Base-by-base conservation (phyloP, 768 basidiomycete genomes). In the Grammothele lineata region DNA sequence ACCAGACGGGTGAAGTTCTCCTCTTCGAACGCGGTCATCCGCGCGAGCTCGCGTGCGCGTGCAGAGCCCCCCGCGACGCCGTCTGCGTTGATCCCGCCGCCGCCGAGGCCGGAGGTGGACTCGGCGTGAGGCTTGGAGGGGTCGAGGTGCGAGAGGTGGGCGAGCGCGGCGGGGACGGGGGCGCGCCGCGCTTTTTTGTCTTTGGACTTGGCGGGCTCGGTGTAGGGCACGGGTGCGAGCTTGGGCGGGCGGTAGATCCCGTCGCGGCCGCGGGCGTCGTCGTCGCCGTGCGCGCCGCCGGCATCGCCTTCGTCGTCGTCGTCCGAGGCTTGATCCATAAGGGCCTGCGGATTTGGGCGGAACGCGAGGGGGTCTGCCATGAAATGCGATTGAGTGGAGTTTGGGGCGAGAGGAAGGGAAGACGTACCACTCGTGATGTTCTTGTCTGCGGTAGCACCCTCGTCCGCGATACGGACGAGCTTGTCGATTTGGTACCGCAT, bases 401-500 rank as follows among this genome's bases (percentile, higher is more conserved):
- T 36, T 19, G 45, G n/a, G 6, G 39, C 27, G n/a, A n/a, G n/a
- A n/a, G n/a, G n/a, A n/a, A n/a, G n/a, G n/a, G 15, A 8, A 38
- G 19, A 55, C 74, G 48, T 57, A 89, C 90, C 92, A 51, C 90
- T 81, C 5, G 72, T 65, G 12, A 71, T 65, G 40, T 62, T 68
- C 53, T 71, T 66, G 19, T 71, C 58, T 0, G 68, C 45, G 9
- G 57, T 66, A 15, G 66, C 53, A 2, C 74, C 69, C 55, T 87
- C 83, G 47, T 85, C 80, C 1, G 91, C 85, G 5, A 88, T 66
- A 50, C 80, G 77, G 22, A 94, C 78, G 15, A 99, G 78, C 63
- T 98, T 97, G 56, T 97, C 92, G 57, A 99, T 91, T 63, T 98
- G 96, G 64, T 99, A 97, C 39, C 78, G 81, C 77, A 99, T 87